A percentile compares a stretch with the other conserved stretches of the same genome.
Conservation (phyloP, 2,329 filamentous ascomycete species). For the Rachicladosporium sp. region DNA sequence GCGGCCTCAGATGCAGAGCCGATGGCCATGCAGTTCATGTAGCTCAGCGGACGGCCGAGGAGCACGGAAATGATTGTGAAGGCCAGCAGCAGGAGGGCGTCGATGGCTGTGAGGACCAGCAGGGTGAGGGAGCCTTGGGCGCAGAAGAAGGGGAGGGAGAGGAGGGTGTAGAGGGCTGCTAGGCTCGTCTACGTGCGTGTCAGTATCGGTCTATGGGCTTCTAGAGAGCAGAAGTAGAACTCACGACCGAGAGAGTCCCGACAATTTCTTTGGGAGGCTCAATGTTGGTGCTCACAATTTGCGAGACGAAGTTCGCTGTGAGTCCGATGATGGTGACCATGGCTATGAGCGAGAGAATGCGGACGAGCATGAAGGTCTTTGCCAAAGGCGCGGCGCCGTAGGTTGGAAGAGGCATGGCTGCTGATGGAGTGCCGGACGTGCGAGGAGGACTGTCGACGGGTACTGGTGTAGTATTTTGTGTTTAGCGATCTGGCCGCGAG, state of each 20-base stretch:
- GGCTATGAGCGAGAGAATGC: conserved; percentile 56
- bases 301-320: conserved; percentile 66
- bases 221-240: conserved; percentile 28
- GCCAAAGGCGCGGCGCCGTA: conserved; percentile 58
- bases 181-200: too few species aligned
- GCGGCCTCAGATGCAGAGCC: conserved; percentile 33
- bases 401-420: conserved; percentile 40
- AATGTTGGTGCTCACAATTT: conserved; percentile 56
- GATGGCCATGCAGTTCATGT: conserved; percentile 56
- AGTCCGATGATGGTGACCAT: conserved; percentile 71
- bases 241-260: conserved; percentile 66
- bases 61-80: conserved; percentile 65
- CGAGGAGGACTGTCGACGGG: too few species aligned
- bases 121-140: conserved; percentile 67
- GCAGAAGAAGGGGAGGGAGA: conserved; percentile 65
- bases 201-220: too few species aligned
- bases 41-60: conserved; percentile 68
- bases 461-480: too few species aligned
- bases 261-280: conserved; percentile 61
- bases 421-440: too few species aligned
- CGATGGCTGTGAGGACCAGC: conserved; percentile 56
- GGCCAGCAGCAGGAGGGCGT: conserved; percentile 60
- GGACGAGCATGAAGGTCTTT: conserved; percentile 63
- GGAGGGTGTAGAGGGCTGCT: conserved; percentile 59
- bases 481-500: too few species aligned